Evolutionary conservation across 768 basidiomycete genomes (phyloP).

Genomic region (Pholiota microspora): DNA sequence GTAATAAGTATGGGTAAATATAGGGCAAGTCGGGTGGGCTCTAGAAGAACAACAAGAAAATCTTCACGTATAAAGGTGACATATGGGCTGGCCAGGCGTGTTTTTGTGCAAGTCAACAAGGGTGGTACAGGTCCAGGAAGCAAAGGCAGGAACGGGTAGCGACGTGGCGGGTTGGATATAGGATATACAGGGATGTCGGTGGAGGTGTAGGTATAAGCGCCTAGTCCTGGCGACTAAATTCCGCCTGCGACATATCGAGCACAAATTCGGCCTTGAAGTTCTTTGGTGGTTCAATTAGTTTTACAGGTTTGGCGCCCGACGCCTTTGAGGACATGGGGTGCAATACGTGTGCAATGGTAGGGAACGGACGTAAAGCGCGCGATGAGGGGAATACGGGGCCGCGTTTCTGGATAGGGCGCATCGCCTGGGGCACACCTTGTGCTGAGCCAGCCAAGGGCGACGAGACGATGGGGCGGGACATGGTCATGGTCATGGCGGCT

Average conservation of each 20-base stretch:
- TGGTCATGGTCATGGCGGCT: constrained; percentile 43
- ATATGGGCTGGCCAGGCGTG: not conserved
- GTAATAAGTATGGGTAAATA: constrained; percentile 1
- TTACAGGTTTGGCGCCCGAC: constrained; percentile 44
- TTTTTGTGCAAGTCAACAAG: not conserved
- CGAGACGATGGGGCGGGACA: constrained; percentile 53
- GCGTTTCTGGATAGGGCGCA: constrained; percentile 39
- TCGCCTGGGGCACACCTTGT: constrained; percentile 24
- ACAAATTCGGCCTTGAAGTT: constrained; percentile 69
- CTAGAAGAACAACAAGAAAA: constrained; percentile 2
- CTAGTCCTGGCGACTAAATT: constrained; percentile 64
- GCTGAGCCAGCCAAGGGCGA: constrained; percentile 58
- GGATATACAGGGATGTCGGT: not conserved
- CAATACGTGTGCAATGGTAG: constrained; percentile 51
- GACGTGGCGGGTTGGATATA: not conserved
- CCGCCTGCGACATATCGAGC: constrained; percentile 80
- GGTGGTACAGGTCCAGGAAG: constrained; percentile 3
- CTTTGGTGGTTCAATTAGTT: constrained; percentile 78
- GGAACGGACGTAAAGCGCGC: constrained; percentile 77
- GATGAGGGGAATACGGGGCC: constrained; percentile 63
- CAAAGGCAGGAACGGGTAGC: not conserved
- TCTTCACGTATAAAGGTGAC: not conserved
- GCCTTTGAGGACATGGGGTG: constrained; percentile 26
- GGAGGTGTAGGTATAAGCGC: constrained; percentile 2
- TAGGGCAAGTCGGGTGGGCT: not conserved